A percentile compares a stretch with the other conserved stretches of the same genome.
Evolutionary conservation across 352 stramenopile species (phyloP).

Genomic region (Aphanomyces cochlioides): DNA sequence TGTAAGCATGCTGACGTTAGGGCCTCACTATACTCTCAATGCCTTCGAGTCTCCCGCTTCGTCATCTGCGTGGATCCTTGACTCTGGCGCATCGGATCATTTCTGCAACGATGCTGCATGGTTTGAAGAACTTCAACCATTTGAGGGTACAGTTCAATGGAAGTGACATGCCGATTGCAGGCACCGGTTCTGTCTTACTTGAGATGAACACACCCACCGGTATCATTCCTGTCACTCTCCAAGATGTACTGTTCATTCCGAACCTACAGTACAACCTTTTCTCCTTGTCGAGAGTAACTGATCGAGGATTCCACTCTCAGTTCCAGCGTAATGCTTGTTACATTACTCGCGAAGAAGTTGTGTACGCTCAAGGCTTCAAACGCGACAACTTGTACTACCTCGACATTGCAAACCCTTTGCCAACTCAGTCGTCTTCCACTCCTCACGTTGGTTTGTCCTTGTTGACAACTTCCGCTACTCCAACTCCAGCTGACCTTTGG

Average conservation of each 20-base stretch:
- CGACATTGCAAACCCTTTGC: slow-evolving; percentile 1
- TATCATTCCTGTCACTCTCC: not conserved
- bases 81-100: slow-evolving; percentile 7
- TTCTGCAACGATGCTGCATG: not conserved
- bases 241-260: not conserved
- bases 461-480: not conserved
- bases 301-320: not conserved
- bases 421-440: not conserved
- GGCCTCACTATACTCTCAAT: too few species aligned
- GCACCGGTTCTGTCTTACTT: not conserved
- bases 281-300: not conserved
- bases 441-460: not conserved
- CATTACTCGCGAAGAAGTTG: not conserved
- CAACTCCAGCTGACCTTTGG: not conserved
- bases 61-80: not conserved
- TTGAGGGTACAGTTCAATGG: too few species aligned
- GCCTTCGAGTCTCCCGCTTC: too few species aligned
- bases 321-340: not conserved
- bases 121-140: not conserved
- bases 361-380: too few species aligned
- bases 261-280: not conserved
- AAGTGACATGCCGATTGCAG: too few species aligned
- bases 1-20: too few species aligned
- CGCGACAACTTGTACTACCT: slow-evolving; percentile 1
- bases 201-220: not conserved